Evolutionary conservation across 192 early-diverging fungal species (phyloP), one percentile per base, ranked within the genome.

Genomic region (Radiomyces spectabilis): DNA sequence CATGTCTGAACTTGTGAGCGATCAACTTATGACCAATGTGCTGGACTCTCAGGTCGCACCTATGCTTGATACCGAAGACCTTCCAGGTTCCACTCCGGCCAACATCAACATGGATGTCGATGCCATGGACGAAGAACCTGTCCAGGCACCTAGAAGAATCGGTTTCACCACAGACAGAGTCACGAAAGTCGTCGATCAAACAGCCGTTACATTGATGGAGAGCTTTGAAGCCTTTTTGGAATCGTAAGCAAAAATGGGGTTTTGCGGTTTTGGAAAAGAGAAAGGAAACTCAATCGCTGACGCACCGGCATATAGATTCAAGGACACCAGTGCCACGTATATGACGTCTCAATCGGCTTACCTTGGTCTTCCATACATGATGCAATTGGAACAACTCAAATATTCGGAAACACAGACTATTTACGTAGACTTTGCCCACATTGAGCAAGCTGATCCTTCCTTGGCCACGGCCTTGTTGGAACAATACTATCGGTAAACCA

Each of bases 151-250:
- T 25, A 31, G 53, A 35, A 34, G 51, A 29, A 45, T 53, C 13
- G 57, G 47, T 26, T 57, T 67, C 15, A 40, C 35, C 27, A 41
- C 54, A 25, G 71, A 72, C 15, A 59, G 37, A 21, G 74, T 87
- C 40, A 61, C 72, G 1, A 72, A 72, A 54, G 77, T 79, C 1
- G 69, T 86, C 33, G 91, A 93, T 64, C 73, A 79, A 29, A 77
- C 80, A 13, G 89, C 84, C 15, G 76, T 84, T 41, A 66, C 77
- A 22, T 85, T 85, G 41, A 70, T 81, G 53, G 55, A 76, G 15
- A 71, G 72, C 24, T 93, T 93, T 60, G 85, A 88, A 57, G 41
- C 62, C 16, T 92, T 92, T 63, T 61, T 93, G 27, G 71, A 75
- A 43, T 69, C 51, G 72, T 91, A 69, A 47, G 59, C 13, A 32